Percentiles rank a stretch among this genome's conserved stretches.
Evolutionary conservation across 2,329 filamentous ascomycete species (phyloP).

Genomic region (Alternaria triticina): DNA sequence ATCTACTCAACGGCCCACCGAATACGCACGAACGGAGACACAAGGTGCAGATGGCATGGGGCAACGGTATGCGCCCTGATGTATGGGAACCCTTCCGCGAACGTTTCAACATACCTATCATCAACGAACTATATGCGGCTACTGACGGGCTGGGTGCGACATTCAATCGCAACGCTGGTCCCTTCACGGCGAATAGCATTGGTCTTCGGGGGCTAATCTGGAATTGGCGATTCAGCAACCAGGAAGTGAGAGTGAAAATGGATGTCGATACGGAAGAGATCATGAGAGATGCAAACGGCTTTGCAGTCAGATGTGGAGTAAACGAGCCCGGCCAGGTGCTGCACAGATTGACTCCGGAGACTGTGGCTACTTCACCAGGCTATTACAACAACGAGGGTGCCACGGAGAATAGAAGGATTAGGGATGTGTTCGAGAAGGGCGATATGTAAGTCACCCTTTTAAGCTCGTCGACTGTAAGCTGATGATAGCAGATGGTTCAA

Average conservation of each 20-base stretch:
- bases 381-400: conserved; percentile 48
- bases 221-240: conserved; percentile 36
- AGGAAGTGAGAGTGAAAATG: conserved; percentile 46
- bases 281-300: conserved; percentile 43
- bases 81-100: conserved; percentile 51
- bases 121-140: conserved; percentile 50
- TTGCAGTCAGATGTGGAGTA: conserved; percentile 38
- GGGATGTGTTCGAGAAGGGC: conserved; percentile 47
- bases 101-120: conserved; percentile 47
- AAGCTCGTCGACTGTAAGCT: background rate
- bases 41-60: conserved; percentile 45
- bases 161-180: conserved; percentile 43
- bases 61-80: conserved; percentile 52
- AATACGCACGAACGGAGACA: conserved; percentile 41
- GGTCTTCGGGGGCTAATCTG: conserved; percentile 45
- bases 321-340: conserved; percentile 48
- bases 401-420: conserved; percentile 38
- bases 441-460: conserved; percentile 39
- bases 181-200: conserved; percentile 43
- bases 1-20: conserved; percentile 43
- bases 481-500: conserved; percentile 41
- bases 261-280: conserved; percentile 49
- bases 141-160: conserved; percentile 47
- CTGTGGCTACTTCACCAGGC: conserved; percentile 25
- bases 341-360: conserved; percentile 38